Evolutionary conservation across 1,284 basidiomycete species (phyloP).

Genomic region (Thelephora terrestris): DNA sequence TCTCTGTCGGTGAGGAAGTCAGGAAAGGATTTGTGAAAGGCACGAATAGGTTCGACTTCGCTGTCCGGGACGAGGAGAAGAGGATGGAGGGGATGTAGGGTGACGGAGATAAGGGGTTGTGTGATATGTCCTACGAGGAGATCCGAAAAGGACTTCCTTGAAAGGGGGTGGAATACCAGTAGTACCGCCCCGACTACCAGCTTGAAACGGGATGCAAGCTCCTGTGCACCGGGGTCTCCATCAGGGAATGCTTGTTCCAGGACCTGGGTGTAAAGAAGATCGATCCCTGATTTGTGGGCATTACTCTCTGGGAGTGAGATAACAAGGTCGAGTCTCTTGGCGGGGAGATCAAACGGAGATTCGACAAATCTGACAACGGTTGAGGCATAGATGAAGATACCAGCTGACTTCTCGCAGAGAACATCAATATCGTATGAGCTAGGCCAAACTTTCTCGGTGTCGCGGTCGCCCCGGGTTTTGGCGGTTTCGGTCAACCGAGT

Average conservation of each 20-base stretch:
- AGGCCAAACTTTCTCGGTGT: not conserved
- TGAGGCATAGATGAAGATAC: constrained; percentile 9
- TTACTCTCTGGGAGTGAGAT: not conserved
- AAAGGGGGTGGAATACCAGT: not conserved
- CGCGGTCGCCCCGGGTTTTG: too few relatives aligned
- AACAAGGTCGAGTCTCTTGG: constrained; percentile 5
- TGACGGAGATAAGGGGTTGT: too few relatives aligned
- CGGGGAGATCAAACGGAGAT: not conserved
- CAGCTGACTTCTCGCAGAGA: constrained; percentile 2
- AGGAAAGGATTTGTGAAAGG: too few relatives aligned
- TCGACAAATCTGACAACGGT: constrained; percentile 5
- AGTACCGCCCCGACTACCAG: not conserved
- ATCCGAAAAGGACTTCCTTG: not conserved
- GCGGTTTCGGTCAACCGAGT: not conserved
- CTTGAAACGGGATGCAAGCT: not conserved
- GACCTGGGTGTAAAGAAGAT: constrained; percentile 8
- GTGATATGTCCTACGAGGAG: not conserved
- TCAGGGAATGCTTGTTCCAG: constrained; percentile 7
- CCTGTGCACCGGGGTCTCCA: not conserved
- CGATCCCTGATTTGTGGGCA: not conserved
- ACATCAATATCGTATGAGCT: not conserved
- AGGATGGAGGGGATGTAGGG: constrained; percentile 1
- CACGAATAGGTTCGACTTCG: too few relatives aligned
- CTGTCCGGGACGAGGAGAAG: too few relatives aligned
- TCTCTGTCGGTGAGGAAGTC: too few relatives aligned